Conservation (phyloP, 1,284 basidiomycete species). For the Retiboletus fuscus region DNA sequence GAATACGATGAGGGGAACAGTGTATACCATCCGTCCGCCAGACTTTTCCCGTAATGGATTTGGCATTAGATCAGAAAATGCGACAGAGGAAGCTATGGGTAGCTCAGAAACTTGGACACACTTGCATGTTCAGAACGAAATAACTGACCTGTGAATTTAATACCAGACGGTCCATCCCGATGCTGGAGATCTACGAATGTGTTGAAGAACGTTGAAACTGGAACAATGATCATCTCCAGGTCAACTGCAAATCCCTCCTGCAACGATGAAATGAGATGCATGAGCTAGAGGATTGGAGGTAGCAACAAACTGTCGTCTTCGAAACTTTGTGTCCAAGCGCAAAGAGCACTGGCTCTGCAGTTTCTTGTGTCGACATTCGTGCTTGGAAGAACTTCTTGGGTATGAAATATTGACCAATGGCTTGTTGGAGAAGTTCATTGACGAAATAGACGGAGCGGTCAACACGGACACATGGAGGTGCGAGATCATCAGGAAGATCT, state of each 20-base stretch:
- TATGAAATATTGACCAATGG: constrained; percentile 39
- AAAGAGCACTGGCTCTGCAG: neutral
- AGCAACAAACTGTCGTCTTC: constrained; percentile 3
- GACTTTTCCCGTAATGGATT: constrained; percentile 12
- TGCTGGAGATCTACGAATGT: constrained; percentile 27
- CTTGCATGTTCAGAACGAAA: too few relatives aligned
- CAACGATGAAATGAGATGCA: constrained; percentile 25
- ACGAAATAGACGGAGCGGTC: constrained; percentile 37
- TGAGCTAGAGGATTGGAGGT: too few relatives aligned
- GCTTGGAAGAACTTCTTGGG: constrained; percentile 37
- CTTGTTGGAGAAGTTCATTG: constrained; percentile 38
- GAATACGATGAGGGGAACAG: constrained; percentile 44
- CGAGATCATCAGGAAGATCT: constrained; percentile 33
- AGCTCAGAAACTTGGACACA: too few relatives aligned
- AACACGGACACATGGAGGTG: constrained; percentile 35
- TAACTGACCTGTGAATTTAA: constrained; percentile 12
- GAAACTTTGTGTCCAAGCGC: constrained; percentile 18
- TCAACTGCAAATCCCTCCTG: constrained; percentile 31
- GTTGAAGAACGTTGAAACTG: constrained; percentile 17
- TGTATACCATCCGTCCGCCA: constrained; percentile 35
- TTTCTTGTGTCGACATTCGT: neutral
- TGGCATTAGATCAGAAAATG: constrained; percentile 30
- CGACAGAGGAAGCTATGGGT: constrained; percentile 5
- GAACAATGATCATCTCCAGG: constrained; percentile 19
- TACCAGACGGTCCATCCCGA: neutral